Conservation (phyloP, 2,329 filamentous ascomycete genomes). For the Trichophyton simii region DNA sequence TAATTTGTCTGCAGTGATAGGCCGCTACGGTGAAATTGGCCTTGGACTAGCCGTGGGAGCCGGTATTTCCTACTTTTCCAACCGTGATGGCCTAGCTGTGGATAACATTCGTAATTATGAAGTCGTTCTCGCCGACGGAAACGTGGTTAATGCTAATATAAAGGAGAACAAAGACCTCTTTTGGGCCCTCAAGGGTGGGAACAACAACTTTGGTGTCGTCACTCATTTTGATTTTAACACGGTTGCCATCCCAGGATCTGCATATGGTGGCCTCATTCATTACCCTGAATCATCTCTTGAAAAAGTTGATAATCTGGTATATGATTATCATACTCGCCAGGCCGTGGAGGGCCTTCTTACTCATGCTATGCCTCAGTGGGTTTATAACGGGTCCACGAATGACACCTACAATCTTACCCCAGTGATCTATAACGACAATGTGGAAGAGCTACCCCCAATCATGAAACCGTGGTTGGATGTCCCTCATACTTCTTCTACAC, state of each 20-base stretch:
- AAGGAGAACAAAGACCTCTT: slow-evolving; percentile 35
- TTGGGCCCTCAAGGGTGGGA: slow-evolving; percentile 38
- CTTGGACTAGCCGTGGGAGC: slow-evolving; percentile 5
- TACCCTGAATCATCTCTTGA: slow-evolving; percentile 5
- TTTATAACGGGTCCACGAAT: slow-evolving; percentile 2
- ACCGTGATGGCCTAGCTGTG: slow-evolving; percentile 24
- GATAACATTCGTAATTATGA: slow-evolving; percentile 27
- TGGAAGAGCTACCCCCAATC: slow-evolving; percentile 3
- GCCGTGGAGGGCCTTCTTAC: slow-evolving; percentile 4
- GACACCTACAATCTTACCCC: neutral
- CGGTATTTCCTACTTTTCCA: slow-evolving; percentile 32
- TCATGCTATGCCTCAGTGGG: slow-evolving; percentile 7
- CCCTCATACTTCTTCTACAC: neutral
- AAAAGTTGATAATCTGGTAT: slow-evolving; percentile 1
- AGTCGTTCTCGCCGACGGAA: slow-evolving; percentile 31
- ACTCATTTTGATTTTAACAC: slow-evolving; percentile 34
- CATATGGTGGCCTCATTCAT: slow-evolving; percentile 4
- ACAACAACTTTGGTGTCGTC: slow-evolving; percentile 31
- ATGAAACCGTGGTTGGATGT: slow-evolving; percentile 6
- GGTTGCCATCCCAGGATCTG: neutral
- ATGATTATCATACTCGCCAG: slow-evolving; percentile 7
- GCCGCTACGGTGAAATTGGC: slow-evolving; percentile 5
- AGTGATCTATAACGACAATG: slow-evolving; percentile 4
- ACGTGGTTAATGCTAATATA: slow-evolving; percentile 25
- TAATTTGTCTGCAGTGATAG: neutral